phyloP scores from a whole-genome alignment of 495 filamentous ascomycete species.

The Penicillium odoratum region DNA sequence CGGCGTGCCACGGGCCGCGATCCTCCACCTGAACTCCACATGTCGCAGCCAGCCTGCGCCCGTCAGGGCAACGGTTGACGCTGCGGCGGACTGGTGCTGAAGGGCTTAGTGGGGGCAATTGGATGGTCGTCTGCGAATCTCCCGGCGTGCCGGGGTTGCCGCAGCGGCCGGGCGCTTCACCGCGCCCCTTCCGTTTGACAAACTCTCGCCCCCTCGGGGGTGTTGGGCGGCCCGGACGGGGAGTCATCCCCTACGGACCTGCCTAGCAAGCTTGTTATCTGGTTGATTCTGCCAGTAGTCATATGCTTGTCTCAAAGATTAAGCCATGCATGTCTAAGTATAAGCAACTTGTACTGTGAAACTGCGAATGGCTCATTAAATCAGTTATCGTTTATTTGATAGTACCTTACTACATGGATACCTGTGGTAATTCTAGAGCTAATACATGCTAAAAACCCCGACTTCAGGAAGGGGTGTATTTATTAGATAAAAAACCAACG shows the following conservation, averaged over 20 bases:
- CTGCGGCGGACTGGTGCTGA: slow-evolving; percentile 40
- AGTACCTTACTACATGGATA: too few relatives aligned
- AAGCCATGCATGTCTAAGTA: too few relatives aligned
- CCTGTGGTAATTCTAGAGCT: too few relatives aligned
- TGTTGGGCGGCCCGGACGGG: slow-evolving; percentile 1
- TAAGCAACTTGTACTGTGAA: too few relatives aligned
- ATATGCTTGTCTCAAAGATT: too few relatives aligned
- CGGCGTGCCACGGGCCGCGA: slow-evolving; percentile 21
- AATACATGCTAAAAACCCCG: too few relatives aligned
- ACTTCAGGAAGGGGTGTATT: too few relatives aligned
- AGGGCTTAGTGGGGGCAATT: slow-evolving; percentile 52
- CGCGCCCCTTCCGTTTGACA: slow-evolving; percentile 17
- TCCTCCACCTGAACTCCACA: slow-evolving; percentile 42
- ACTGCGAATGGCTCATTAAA: too few relatives aligned
- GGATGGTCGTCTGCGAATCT: slow-evolving; percentile 34
- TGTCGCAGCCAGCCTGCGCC: slow-evolving; percentile 25
- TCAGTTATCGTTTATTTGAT: too few relatives aligned
- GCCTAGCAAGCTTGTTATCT: slow-evolving; percentile 47
- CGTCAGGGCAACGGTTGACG: slow-evolving; percentile 2
- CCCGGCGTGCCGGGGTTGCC: slow-evolving; percentile 20
- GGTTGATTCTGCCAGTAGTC: slow-evolving; percentile 71
- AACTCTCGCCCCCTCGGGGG: slow-evolving; percentile 21
- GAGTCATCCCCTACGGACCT: slow-evolving; percentile 6
- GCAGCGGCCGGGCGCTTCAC: slow-evolving; percentile 17
- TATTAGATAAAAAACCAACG: too few relatives aligned